phyloP scores from a whole-genome alignment of 2,329 filamentous ascomycete species.

The Lecanosticta acicola region DNA sequence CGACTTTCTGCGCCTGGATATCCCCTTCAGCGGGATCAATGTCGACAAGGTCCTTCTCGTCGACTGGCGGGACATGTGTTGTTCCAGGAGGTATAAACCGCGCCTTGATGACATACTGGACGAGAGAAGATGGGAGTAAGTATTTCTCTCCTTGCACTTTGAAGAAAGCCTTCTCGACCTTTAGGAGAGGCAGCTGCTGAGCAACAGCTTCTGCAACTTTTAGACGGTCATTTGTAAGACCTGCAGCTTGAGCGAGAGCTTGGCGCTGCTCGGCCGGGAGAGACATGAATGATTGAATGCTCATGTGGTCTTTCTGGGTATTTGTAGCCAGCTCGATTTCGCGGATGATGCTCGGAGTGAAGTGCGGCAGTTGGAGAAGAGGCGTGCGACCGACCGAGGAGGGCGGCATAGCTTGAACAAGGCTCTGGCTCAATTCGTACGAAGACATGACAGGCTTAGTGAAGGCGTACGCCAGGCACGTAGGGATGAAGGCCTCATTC shows the following conservation, averaged over 20 bases:
- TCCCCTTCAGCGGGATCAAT: constrained; percentile 90
- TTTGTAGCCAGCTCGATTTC: constrained; percentile 58
- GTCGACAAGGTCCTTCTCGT: constrained; percentile 78
- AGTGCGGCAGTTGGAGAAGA: constrained; percentile 83
- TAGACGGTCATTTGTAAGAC: constrained; percentile 73
- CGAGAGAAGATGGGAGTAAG: constrained; percentile 85
- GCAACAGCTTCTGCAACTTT: constrained; percentile 68
- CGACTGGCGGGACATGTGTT: constrained; percentile 65
- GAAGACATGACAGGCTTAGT: constrained; percentile 75
- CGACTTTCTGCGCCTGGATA: constrained; percentile 66
- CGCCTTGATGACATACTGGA: constrained; percentile 91
- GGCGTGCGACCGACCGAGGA: constrained; percentile 56
- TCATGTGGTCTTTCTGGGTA: constrained; percentile 58
- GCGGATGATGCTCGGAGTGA: constrained; percentile 59
- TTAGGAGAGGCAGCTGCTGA: constrained; percentile 74
- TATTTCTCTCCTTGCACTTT: constrained; percentile 93
- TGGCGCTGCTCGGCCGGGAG: constrained; percentile 69
- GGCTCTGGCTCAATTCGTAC: constrained; percentile 74
- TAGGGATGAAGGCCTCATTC: constrained; percentile 80
- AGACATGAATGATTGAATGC: constrained; percentile 83
- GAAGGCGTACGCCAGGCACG: constrained; percentile 80
- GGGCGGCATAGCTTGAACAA: constrained; percentile 85
- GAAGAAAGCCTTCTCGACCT: constrained; percentile 92
- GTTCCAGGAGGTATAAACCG: constrained; percentile 86
- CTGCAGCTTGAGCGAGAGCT: constrained; percentile 62